Percentiles rank a stretch among this genome's conserved stretches.
Evolutionary conservation across 2,329 filamentous ascomycete genomes (phyloP).

Genomic region (Aspergillus intermedius): DNA sequence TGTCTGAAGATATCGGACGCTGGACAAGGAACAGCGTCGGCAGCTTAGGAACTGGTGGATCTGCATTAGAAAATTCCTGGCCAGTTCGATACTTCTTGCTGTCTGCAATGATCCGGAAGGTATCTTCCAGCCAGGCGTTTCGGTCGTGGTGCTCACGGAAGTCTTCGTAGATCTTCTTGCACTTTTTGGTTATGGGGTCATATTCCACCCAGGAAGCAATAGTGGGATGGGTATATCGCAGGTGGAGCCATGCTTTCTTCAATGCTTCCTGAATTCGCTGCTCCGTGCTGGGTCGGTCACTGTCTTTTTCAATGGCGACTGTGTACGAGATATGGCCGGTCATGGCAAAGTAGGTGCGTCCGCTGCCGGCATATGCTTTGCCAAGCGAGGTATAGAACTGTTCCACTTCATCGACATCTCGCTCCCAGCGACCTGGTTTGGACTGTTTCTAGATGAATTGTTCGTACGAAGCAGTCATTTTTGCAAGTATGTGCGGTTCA

Average conservation of each 20-base stretch:
- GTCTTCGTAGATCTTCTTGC: constrained; percentile 17
- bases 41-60: constrained; percentile 16
- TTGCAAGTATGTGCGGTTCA: background rate
- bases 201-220: constrained; percentile 19
- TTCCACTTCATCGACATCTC: constrained; percentile 36
- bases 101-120: constrained; percentile 9
- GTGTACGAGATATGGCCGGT: constrained; percentile 32
- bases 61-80: constrained; percentile 19
- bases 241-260: constrained; percentile 14
- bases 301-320: background rate
- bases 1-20: background rate
- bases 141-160: background rate
- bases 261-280: constrained; percentile 7
- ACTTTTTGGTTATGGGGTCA: constrained; percentile 6
- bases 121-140: constrained; percentile 12
- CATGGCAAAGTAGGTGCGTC: constrained; percentile 39
- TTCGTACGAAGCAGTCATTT: background rate
- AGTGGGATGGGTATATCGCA: constrained; percentile 20
- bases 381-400: constrained; percentile 35
- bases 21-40: constrained; percentile 20
- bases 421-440: constrained; percentile 15
- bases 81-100: constrained; percentile 8
- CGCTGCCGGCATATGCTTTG: constrained; percentile 30
- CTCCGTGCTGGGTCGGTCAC: background rate
- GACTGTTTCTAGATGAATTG: constrained; percentile 4